phyloP scores from a whole-genome alignment of 805 yeast genomes.

The Candida golubevii region DNA sequence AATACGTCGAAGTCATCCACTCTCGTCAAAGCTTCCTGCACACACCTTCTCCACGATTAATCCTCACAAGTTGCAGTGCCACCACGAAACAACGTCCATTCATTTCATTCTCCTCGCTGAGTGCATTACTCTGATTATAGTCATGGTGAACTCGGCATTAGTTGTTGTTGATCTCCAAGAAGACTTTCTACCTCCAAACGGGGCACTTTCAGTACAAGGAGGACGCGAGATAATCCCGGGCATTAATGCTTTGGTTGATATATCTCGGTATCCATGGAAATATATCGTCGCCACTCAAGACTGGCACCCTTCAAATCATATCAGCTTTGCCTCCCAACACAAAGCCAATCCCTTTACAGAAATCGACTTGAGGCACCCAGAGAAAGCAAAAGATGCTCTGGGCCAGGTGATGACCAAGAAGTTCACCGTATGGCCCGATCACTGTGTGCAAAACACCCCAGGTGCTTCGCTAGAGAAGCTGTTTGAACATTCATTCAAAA shows the following conservation, averaged over 20 bases:
- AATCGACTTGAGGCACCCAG: conserved; percentile 49
- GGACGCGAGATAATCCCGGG: conserved; percentile 58
- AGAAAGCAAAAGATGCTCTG: conserved; percentile 21
- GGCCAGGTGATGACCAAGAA: conserved; percentile 22
- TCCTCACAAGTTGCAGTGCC: too few relatives aligned
- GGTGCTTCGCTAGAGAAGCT: conserved; percentile 64
- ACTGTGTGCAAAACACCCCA: conserved; percentile 67
- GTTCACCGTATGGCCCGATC: conserved; percentile 83
- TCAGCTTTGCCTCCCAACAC: conserved; percentile 77
- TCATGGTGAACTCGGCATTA: conserved; percentile 42
- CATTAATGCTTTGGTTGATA: conserved; percentile 44
- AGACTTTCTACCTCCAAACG: conserved; percentile 78
- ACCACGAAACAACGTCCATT: too few relatives aligned
- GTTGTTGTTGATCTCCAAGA: conserved; percentile 79
- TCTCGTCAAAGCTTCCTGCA: too few relatives aligned
- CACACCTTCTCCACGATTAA: too few relatives aligned
- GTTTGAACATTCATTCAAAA: conserved; percentile 35
- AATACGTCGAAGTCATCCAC: too few relatives aligned
- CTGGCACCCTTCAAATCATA: conserved; percentile 81
- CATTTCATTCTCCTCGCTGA: too few relatives aligned
- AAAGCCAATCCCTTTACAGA: conserved; percentile 46
- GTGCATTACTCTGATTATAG: conserved; percentile 1
- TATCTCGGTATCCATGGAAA: conserved; percentile 47
- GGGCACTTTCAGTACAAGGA: conserved; percentile 66
- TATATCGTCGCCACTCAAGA: conserved; percentile 73